phyloP scores from a whole-genome alignment of 352 stramenopile species.

The Phytophthora melonis region DNA sequence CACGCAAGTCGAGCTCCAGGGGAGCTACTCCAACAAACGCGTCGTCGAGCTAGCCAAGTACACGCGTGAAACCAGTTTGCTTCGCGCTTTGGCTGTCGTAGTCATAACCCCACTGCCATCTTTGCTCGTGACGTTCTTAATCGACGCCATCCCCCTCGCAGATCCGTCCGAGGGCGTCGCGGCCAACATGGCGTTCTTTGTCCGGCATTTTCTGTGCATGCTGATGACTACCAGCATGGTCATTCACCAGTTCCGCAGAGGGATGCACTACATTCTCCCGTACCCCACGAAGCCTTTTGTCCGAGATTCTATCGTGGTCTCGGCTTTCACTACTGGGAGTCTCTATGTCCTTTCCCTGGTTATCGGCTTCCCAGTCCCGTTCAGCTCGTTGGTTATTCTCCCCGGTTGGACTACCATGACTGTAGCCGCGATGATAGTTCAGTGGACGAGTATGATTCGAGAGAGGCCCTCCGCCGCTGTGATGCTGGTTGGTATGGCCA shows the following conservation, averaged over 20 bases:
- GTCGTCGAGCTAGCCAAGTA: background rate
- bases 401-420: background rate
- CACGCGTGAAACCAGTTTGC: background rate
- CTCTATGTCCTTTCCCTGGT: background rate
- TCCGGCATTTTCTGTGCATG: background rate
- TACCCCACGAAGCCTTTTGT: background rate
- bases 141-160: background rate
- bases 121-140: background rate
- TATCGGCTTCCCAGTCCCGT: background rate
- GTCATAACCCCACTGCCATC: background rate
- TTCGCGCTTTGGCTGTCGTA: background rate
- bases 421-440: background rate
- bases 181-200: background rate
- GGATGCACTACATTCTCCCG: background rate
- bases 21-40: background rate
- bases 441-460: background rate
- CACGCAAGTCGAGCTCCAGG: conserved; percentile 1
- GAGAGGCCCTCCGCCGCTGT: background rate
- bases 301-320: background rate
- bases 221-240: background rate
- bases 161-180: background rate
- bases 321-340: background rate
- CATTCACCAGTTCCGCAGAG: background rate
- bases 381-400: background rate
- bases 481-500: background rate